Evolutionary conservation across 306 rosid genomes (phyloP).

Genomic region (Castanopsis chinensis): DNA sequence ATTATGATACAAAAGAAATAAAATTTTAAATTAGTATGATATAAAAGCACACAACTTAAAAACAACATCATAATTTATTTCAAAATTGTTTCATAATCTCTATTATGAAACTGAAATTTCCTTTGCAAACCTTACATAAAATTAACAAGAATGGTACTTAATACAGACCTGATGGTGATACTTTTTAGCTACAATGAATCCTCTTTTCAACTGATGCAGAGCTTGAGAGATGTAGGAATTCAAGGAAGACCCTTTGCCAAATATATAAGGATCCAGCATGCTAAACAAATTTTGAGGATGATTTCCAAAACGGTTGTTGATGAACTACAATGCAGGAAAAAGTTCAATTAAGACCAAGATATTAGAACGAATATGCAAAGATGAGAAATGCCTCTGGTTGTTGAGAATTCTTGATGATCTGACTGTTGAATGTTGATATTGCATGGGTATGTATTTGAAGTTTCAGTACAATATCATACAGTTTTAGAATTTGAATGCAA

Average conservation of each 20-base stretch:
- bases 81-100: constrained; percentile 14
- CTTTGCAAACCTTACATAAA: background rate
- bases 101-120: constrained; percentile 4
- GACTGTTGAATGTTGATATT: background rate
- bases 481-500: background rate
- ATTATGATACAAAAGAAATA: background rate
- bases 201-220: constrained; percentile 45
- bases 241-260: constrained; percentile 30
- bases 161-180: constrained; percentile 80
- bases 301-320: constrained; percentile 39
- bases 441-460: background rate
- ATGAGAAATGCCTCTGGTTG: background rate
- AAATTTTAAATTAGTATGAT: background rate
- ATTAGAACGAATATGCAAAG: constrained; percentile 8
- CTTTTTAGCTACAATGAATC: constrained; percentile 38
- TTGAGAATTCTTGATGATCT: constrained; percentile 3
- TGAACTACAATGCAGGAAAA: constrained; percentile 41
- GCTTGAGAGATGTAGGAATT: constrained; percentile 46
- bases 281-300: constrained; percentile 25
- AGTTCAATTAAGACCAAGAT: background rate
- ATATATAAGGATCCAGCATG: constrained; percentile 33
- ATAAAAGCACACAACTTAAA: background rate
- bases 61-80: background rate
- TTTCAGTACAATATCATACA: background rate
- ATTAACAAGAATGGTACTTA: constrained; percentile 7